A percentile compares a stretch with the other conserved stretches of the same genome.
These are phyloP conservation scores for Beauveria sp. DNA, from an alignment of 2,329 filamentous ascomycete genomes.

Conservation along the genomic window DNA sequence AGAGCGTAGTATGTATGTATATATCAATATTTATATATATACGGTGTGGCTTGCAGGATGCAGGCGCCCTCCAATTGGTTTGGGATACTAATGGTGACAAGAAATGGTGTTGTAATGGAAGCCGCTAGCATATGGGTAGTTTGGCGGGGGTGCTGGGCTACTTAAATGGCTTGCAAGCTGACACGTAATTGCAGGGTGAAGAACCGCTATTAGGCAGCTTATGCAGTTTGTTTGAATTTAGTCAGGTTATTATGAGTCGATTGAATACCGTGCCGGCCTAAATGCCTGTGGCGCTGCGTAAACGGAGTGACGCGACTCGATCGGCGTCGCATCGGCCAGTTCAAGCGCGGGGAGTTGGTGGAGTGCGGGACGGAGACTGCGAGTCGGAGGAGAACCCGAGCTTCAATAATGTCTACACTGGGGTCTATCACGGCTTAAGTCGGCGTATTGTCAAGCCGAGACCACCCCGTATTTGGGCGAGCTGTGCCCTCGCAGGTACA, in stretches of 20 bases:
- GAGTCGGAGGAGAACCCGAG: not conserved
- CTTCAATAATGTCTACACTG: not conserved
- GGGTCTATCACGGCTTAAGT: not conserved
- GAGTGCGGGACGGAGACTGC: not conserved
- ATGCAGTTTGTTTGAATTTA: not conserved
- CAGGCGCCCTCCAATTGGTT: not conserved
- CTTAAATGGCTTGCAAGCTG: not conserved
- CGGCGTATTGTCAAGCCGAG: not conserved
- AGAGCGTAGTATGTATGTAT: too few species aligned
- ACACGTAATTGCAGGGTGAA: not conserved
- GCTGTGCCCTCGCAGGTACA: not conserved
- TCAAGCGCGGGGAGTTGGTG: not conserved
- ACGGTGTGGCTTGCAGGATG: not conserved
- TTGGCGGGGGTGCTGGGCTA: not conserved
- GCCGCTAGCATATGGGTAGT: not conserved
- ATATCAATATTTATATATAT: not conserved
- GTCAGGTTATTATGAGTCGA: too few species aligned
- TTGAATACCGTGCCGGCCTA: not conserved
- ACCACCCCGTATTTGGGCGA: not conserved
- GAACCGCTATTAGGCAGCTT: not conserved
- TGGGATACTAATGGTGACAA: not conserved
- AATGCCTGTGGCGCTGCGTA: not conserved
- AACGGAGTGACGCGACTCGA: not conserved
- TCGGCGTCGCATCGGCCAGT: not conserved
- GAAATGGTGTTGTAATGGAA: not conserved